These are phyloP conservation scores for Coprinopsis marcescibilis DNA, from an alignment of 768 basidiomycete genomes.

Conservation along the genomic window DNA sequence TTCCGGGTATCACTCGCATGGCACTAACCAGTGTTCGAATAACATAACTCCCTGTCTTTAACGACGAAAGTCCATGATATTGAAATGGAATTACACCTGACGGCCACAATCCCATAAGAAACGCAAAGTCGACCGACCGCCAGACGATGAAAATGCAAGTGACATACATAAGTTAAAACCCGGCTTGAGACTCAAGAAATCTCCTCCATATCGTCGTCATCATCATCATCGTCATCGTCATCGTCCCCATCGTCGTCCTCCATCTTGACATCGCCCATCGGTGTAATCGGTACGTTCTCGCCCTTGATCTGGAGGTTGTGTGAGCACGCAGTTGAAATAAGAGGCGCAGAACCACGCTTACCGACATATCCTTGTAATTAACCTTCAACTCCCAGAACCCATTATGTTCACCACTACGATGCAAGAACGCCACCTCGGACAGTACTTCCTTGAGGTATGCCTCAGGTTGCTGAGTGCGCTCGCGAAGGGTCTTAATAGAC, in stretches of 20 bases:
- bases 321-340: slow-evolving; percentile 3
- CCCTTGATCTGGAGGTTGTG: slow-evolving; percentile 33
- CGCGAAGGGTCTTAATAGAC: slow-evolving; percentile 71
- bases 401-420: slow-evolving; percentile 76
- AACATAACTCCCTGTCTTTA: too few relatives aligned
- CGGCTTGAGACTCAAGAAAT: slow-evolving; percentile 39
- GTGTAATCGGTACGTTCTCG: slow-evolving; percentile 34
- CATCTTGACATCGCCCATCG: slow-evolving; percentile 37
- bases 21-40: too few relatives aligned
- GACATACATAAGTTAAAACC: neutral
- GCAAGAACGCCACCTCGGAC: slow-evolving; percentile 66
- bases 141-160: too few relatives aligned
- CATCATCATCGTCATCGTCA: slow-evolving; percentile 54
- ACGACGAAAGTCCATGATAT: too few relatives aligned
- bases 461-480: slow-evolving; percentile 82
- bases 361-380: slow-evolving; percentile 55
- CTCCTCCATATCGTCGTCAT: slow-evolving; percentile 66
- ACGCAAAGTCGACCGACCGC: too few relatives aligned
- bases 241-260: slow-evolving; percentile 50
- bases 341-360: slow-evolving; percentile 28
- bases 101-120: too few relatives aligned
- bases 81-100: too few relatives aligned
- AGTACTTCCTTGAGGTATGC: slow-evolving; percentile 82
- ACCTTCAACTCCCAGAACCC: slow-evolving; percentile 78
- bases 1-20: too few relatives aligned